Evolutionary conservation across 352 stramenopile species (phyloP).

Genomic region (Thalassiosira tumida): DNA sequence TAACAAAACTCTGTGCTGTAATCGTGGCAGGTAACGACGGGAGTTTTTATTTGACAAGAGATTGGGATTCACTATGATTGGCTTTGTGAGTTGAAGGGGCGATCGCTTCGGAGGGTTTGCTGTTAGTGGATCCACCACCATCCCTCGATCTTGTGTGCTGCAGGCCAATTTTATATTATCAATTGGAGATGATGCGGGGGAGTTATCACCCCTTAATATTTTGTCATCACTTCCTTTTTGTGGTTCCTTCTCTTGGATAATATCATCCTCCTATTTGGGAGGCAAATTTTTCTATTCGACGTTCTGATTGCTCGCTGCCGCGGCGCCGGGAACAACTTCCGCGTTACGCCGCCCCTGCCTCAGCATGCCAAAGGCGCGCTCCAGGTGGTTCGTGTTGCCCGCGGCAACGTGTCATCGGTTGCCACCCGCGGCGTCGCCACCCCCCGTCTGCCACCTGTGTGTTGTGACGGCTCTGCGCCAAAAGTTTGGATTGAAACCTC

Average conservation of each 20-base stretch:
- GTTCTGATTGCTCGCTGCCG: conserved; percentile 11
- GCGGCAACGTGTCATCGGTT: background rate
- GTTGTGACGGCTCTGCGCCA: conserved; percentile 19
- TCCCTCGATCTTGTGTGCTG: too few species aligned
- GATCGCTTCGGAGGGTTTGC: too few species aligned
- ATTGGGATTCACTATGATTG: conserved; percentile 84
- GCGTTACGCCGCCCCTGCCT: conserved; percentile 6
- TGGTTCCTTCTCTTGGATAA: background rate
- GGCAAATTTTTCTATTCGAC: background rate
- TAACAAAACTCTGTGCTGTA: conserved; percentile 92
- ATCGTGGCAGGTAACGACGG: conserved; percentile 72
- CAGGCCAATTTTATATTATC: too few species aligned
- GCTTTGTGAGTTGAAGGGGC: conserved; percentile 88
- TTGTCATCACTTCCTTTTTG: conserved; percentile 1
- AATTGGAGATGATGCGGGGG: background rate
- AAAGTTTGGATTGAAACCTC: conserved; percentile 49
- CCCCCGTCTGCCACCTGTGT: too few species aligned
- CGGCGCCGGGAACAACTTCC: background rate
- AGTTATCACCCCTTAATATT: background rate
- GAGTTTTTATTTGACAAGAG: conserved; percentile 62
- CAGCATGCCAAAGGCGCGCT: conserved; percentile 13
- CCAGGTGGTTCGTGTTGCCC: conserved; percentile 8
- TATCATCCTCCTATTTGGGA: background rate
- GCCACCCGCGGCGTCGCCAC: too few species aligned
- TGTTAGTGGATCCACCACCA: too few species aligned